These are phyloP conservation scores for Candida sphagnicola DNA, from an alignment of 805 yeast genomes.

Conservation along the genomic window DNA sequence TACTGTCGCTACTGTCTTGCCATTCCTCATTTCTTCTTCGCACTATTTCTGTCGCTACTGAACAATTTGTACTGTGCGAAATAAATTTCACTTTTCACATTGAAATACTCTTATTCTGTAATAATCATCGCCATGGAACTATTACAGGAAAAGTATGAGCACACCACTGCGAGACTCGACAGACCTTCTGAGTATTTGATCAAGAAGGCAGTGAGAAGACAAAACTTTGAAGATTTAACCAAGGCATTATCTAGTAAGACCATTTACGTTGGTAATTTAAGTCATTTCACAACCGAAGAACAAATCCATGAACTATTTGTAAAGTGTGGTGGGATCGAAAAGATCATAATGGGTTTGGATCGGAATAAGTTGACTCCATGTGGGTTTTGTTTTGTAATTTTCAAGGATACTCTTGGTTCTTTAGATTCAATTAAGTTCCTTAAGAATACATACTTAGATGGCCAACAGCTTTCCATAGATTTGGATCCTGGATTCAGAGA, in stretches of 20 bases:
- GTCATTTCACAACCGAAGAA: slow-evolving; percentile 91
- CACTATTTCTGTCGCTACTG: too few species aligned
- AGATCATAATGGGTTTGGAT: slow-evolving; percentile 93
- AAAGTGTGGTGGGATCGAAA: slow-evolving; percentile 72
- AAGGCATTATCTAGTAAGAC: slow-evolving; percentile 67
- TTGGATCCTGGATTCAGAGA: slow-evolving; percentile 94
- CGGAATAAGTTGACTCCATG: slow-evolving; percentile 89
- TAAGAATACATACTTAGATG: slow-evolving; percentile 80
- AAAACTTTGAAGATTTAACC: slow-evolving; percentile 56
- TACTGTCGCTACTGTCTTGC: too few species aligned
- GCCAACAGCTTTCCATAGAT: slow-evolving; percentile 77
- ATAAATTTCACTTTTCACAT: background rate
- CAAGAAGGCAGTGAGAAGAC: slow-evolving; percentile 56
- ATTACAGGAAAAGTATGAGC: slow-evolving; percentile 46
- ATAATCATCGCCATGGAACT: slow-evolving; percentile 31
- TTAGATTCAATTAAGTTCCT: slow-evolving; percentile 79
- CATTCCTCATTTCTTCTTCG: too few species aligned
- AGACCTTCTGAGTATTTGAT: slow-evolving; percentile 67
- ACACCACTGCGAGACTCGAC: slow-evolving; percentile 66
- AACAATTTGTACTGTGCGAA: too few species aligned
- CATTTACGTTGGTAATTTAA: slow-evolving; percentile 85
- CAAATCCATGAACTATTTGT: slow-evolving; percentile 85
- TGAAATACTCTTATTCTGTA: background rate
- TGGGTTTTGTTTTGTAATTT: slow-evolving; percentile 93
- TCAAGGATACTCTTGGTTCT: slow-evolving; percentile 63